Evolutionary conservation across 495 filamentous ascomycete genomes (phyloP), one percentile per base, ranked within the genome.

Genomic region (Arthonia radiata): DNA sequence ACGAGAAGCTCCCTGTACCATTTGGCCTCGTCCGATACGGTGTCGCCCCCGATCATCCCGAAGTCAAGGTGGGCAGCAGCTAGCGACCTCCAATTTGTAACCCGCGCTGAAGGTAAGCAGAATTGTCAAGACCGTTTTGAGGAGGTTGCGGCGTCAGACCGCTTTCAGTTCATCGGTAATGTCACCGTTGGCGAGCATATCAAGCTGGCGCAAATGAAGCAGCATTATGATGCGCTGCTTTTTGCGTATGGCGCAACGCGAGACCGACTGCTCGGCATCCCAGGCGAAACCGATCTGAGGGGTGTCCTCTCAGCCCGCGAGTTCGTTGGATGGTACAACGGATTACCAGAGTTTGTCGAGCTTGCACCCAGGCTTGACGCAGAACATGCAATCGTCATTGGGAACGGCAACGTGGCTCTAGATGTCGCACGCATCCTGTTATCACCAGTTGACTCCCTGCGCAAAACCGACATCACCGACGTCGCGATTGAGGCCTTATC

Each of bases 281-380:
- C 72, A 0, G 78, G 82, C n/a, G 86, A 97, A 39, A 52, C 68
- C 6, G 46, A 45, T 9, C 37, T 77, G 18, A 52, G 53, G 7
- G 77, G 78, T 22, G 67, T 97, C 18, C 71, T 78, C 48, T 91
- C 81, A 10, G 86, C 86, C 3, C 64, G 86, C 4, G 74, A 78
- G 26, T 97, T 94, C 47, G 89, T 97, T 4, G 86, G 83, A 10
- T 97, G 86, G 86, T 97, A 97, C 48, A 94, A 94, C 42, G 82
- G 89, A 11, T 58, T 91, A 0, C 89, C 86, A 0, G 74, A 90
- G 39, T 74, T 76, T 43, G 61, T 74, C 14, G 45, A 64, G 36
- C 49, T 92, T n/a, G 54, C 57, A 8, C 86, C 83, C 1, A 64
- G 79, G 39, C 61, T 94, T 9, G 64, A 64, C 1, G 51, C 57